Evolutionary conservation across 192 early-diverging fungal genomes (phyloP).

Genomic region (Lunasporangiospora selenospora): DNA sequence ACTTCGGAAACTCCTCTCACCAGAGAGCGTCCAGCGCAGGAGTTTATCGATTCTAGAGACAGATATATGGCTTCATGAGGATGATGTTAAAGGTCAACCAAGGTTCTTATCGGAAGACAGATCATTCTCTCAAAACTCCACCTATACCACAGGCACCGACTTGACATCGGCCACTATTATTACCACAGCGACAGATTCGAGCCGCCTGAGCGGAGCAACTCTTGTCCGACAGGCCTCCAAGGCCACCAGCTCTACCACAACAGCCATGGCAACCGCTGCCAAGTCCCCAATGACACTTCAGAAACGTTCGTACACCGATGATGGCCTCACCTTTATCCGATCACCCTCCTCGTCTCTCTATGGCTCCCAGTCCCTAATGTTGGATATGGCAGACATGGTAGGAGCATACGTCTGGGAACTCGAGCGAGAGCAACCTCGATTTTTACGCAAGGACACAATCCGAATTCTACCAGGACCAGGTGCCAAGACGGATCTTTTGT

Average conservation of each 20-base stretch:
- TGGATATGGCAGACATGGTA: constrained; percentile 7
- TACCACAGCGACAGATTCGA: no score
- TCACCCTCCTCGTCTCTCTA: constrained; percentile 6
- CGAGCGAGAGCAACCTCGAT: constrained; percentile 22
- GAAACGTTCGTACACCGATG: no score
- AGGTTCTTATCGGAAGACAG: constrained; percentile 23
- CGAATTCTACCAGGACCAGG: constrained; percentile 7
- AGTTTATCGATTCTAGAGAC: constrained; percentile 47
- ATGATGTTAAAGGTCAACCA: background rate
- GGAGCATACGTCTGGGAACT: constrained; percentile 21
- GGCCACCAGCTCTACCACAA: constrained; percentile 1
- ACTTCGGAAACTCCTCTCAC: constrained; percentile 51
- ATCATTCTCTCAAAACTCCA: constrained; percentile 11
- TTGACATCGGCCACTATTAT: no score
- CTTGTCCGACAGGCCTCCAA: constrained; percentile 23
- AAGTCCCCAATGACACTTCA: no score
- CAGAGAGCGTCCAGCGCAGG: constrained; percentile 50
- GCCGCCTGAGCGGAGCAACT: constrained; percentile 26
- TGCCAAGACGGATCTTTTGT: constrained; percentile 14
- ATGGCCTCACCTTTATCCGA: no score
- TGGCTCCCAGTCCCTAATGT: constrained; percentile 8
- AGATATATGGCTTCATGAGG: constrained; percentile 57
- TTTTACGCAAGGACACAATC: constrained; percentile 31
- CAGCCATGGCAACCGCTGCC: constrained; percentile 23
- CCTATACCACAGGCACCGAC: no score